phyloP scores from a whole-genome alignment of 306 rosid species.

The Prunus mira region DNA sequence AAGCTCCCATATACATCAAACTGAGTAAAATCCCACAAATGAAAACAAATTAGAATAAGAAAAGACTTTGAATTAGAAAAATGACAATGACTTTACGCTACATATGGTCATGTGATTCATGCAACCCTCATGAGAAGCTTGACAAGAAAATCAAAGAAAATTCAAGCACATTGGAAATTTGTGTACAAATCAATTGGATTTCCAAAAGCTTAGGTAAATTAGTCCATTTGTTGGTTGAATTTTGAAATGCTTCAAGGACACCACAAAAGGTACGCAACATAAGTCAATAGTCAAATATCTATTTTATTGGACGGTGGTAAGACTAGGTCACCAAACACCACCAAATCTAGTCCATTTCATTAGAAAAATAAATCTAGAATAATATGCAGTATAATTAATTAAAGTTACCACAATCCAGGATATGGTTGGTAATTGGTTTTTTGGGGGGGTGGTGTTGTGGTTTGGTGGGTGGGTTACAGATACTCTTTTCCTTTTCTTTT shows the following conservation, averaged over 20 bases:
- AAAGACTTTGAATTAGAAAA: neutral
- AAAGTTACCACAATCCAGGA: neutral
- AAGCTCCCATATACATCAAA: conserved; percentile 70
- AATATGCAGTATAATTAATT: no score
- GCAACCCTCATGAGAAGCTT: neutral
- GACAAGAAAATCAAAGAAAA: no score
- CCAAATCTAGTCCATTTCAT: neutral
- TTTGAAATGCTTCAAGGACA: neutral
- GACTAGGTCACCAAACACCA: conserved; percentile 7
- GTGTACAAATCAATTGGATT: neutral
- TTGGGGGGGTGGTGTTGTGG: no score
- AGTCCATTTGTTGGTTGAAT: neutral
- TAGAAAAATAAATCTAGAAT: neutral
- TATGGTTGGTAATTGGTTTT: no score
- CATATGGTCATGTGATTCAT: neutral
- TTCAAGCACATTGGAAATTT: neutral
- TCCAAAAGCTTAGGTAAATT: neutral
- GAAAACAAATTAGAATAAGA: neutral
- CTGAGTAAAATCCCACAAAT: conserved; percentile 26
- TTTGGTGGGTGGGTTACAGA: no score
- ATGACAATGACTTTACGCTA: neutral
- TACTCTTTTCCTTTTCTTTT: no score
- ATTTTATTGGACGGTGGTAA: conserved; percentile 3
- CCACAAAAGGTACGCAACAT: neutral
- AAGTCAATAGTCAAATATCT: neutral